Conservation (phyloP, 257 asterid species). For the Ocimum tenuiflorum region DNA sequence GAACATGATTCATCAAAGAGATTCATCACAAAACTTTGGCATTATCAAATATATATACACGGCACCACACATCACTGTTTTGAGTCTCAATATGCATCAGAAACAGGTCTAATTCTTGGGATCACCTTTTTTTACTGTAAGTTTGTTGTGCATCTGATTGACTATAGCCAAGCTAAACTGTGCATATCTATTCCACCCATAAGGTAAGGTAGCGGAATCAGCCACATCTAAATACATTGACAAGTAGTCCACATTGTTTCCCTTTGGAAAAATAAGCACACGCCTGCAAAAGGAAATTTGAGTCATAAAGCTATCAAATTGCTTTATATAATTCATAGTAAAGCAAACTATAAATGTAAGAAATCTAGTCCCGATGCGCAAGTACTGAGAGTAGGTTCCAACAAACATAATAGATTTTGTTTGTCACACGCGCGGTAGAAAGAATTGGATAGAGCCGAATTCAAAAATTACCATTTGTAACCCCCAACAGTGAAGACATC, state of each 20-base stretch:
- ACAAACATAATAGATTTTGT: background rate
- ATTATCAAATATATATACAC: background rate
- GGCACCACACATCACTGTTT: background rate
- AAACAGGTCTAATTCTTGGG: constrained; percentile 10
- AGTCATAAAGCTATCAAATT: constrained; percentile 15
- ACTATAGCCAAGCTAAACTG: constrained; percentile 54
- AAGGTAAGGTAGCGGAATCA: constrained; percentile 45
- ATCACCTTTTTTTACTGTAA: constrained; percentile 39
- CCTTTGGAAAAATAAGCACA: constrained; percentile 48
- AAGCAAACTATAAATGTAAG: no score
- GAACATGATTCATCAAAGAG: constrained; percentile 1
- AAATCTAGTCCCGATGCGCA: no score
- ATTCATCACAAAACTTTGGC: background rate
- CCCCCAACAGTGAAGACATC: constrained; percentile 71
- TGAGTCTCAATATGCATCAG: background rate
- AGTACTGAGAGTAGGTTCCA: background rate
- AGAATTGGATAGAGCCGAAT: background rate
- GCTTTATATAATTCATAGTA: background rate
- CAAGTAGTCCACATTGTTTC: constrained; percentile 48
- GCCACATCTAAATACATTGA: constrained; percentile 57
- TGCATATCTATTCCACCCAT: constrained; percentile 50
- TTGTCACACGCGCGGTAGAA: no score
- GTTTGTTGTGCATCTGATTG: constrained; percentile 35
- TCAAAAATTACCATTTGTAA: constrained; percentile 66
- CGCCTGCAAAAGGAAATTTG: constrained; percentile 38